Conservation (phyloP, 768 basidiomycete genomes). For the Boletus vinaceobasis region DNA sequence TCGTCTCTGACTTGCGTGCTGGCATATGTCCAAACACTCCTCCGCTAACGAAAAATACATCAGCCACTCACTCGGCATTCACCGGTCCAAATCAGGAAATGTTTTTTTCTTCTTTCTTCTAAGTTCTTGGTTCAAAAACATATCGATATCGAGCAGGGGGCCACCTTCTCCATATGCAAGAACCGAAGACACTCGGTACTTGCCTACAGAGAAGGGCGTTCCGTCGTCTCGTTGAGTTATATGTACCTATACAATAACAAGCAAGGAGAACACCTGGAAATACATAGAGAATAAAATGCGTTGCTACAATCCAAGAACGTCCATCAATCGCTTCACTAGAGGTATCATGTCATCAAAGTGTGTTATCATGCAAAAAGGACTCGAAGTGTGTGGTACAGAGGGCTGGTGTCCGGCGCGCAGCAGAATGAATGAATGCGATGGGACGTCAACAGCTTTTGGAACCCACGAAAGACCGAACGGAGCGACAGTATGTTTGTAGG, state of each 20-base stretch:
- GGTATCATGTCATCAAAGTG: constrained; percentile 28
- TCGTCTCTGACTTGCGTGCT: constrained; percentile 50
- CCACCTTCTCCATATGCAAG: constrained; percentile 30
- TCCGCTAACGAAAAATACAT: constrained; percentile 19
- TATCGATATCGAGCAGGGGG: not conserved
- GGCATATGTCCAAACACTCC: constrained; percentile 18
- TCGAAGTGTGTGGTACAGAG: constrained; percentile 1
- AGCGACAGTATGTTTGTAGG: constrained; percentile 50
- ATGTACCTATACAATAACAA: not conserved
- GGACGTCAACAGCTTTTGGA: constrained; percentile 40
- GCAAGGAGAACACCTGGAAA: constrained; percentile 5
- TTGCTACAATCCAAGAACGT: constrained; percentile 19
- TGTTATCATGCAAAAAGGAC: constrained; percentile 14
- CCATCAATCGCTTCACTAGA: constrained; percentile 4
- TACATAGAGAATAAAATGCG: constrained; percentile 26
- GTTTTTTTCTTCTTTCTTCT: not conserved
- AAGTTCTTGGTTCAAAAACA: not conserved
- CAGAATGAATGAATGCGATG: not conserved
- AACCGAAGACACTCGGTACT: constrained; percentile 22
- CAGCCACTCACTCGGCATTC: constrained; percentile 23
- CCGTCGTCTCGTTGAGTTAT: not conserved
- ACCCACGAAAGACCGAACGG: constrained; percentile 59
- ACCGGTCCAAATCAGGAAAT: constrained; percentile 18
- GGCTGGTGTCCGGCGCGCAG: not conserved
- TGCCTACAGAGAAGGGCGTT: constrained; percentile 25